These are phyloP conservation scores for Phialophora expanda DNA, from an alignment of 2,329 filamentous ascomycete species.

Conservation along the genomic window DNA sequence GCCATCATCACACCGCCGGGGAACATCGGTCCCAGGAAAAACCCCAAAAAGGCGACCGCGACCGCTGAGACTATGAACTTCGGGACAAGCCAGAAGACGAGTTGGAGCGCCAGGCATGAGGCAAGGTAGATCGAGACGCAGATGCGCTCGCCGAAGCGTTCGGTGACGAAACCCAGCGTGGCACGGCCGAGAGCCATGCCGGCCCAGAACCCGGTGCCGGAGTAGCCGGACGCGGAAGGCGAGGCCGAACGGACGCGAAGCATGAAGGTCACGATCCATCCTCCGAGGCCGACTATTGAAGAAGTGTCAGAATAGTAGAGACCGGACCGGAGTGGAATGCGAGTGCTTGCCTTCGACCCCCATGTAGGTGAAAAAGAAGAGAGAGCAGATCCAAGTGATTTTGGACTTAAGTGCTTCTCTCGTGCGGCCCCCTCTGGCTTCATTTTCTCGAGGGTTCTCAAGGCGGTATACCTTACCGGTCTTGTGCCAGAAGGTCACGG, in stretches of 20 bases:
- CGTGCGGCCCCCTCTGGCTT: constrained; percentile 47
- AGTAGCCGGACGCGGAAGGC: constrained; percentile 74
- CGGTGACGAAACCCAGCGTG: constrained; percentile 72
- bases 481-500: constrained; percentile 67
- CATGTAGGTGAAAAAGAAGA: constrained; percentile 75
- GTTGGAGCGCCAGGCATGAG: constrained; percentile 65
- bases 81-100: constrained; percentile 80
- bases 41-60: constrained; percentile 71
- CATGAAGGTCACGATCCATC: constrained; percentile 82
- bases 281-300: constrained; percentile 55
- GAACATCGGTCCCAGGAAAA: constrained; percentile 78
- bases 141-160: constrained; percentile 68
- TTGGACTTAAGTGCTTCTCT: constrained; percentile 40
- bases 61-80: constrained; percentile 73
- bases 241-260: constrained; percentile 72
- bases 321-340: neutral
- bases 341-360: constrained; percentile 68
- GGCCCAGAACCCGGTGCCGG: constrained; percentile 75
- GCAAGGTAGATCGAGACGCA: constrained; percentile 67
- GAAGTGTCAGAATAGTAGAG: neutral
- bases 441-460: constrained; percentile 46
- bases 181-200: constrained; percentile 75
- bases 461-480: constrained; percentile 64
- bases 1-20: constrained; percentile 72
- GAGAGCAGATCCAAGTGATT: constrained; percentile 72